Percentiles rank a stretch among this genome's conserved stretches.
phyloP scores from a whole-genome alignment of 169 alveolate species.

The Plasmodium billcollinsi region DNA sequence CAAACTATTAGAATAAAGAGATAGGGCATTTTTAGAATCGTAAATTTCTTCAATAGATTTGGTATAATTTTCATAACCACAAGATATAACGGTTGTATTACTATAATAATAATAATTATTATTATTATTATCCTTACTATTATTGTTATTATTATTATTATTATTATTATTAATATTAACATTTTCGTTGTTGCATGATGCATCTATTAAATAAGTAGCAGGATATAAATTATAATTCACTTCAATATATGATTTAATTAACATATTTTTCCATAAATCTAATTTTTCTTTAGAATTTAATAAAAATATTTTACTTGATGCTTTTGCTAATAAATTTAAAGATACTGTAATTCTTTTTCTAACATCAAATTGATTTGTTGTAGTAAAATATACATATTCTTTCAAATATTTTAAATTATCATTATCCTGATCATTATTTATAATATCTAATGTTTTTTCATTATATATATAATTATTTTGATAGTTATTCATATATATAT shows the following conservation, averaged over 20 bases:
- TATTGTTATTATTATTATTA: too few species aligned
- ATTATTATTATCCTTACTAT: too few species aligned
- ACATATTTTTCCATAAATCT: slow-evolving; percentile 78
- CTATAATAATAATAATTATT: too few species aligned
- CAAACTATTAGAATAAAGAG: slow-evolving; percentile 3
- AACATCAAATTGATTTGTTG: slow-evolving; percentile 78
- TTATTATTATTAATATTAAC: too few species aligned
- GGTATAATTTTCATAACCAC: slow-evolving; percentile 64
- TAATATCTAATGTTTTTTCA: slow-evolving; percentile 7
- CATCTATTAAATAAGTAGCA: slow-evolving; percentile 48
- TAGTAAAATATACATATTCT: slow-evolving; percentile 69
- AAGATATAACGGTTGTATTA: slow-evolving; percentile 54
- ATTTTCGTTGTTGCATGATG: background rate
- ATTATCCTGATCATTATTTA: slow-evolving; percentile 22
- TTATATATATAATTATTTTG: slow-evolving; percentile 58
- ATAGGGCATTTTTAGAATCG: slow-evolving; percentile 56
- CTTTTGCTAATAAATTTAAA: slow-evolving; percentile 72
- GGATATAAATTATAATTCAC: slow-evolving; percentile 50
- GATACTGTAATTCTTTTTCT: slow-evolving; percentile 82
- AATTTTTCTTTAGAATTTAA: slow-evolving; percentile 79
- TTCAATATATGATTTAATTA: slow-evolving; percentile 38
- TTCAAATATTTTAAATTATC: slow-evolving; percentile 40
- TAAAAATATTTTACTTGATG: slow-evolving; percentile 77
- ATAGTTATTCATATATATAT: slow-evolving; percentile 56
- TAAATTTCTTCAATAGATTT: slow-evolving; percentile 55